Base-by-base conservation (phyloP, 352 stramenopile species). In the Phytophthora cajani region DNA sequence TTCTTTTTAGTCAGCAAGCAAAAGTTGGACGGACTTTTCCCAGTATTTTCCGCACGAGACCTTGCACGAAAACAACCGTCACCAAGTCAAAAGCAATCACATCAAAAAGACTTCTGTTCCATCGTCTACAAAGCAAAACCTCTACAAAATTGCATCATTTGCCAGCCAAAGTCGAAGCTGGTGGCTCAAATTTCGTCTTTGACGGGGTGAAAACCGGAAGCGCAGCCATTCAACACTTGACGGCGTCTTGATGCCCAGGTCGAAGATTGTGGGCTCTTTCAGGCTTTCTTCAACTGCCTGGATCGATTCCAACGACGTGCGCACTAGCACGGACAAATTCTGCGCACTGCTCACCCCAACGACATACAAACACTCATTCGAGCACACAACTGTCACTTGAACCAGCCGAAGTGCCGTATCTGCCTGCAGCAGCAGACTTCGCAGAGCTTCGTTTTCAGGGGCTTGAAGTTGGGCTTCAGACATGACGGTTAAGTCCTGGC, bases 251-350 rank as follows among this genome's bases (percentile, higher is more conserved):
- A 93, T 64, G 8, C 81, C 84, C 21, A 95, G 62, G 44, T 95
- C 84, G 10, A 95, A 74, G 38, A 81, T 64, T 21, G 84, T 83
- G 16, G 85, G 81, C 58, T 92, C 80, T 2, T 72, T 77, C 17
- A 95, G 72, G 55, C 70, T 91, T 73, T 95, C 85, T 62, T 95
- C 84, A 30, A 95, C 77, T 9, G 80, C 78, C 27, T 91, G 75
- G 33, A 95, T 78, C 11, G 74, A 73, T 50, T 71, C 58, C 17
- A 95, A 62, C 30, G 70, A 54, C n/a, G 73, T 81, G 58, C 72
- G 80, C 11, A 68, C 64, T n/a, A 93, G 70, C 23, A 92, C 73
- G 7, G 67, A 61, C 59, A 90, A 78, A 52, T 72, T 75, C 51
- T 79, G 75, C 14, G 64, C 60, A 9, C 74, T 69, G 12, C 66